A percentile compares a stretch with the other conserved stretches of the same genome.
phyloP scores from a whole-genome alignment of 2,329 filamentous ascomycete genomes.

The Xylariaceae sp. region DNA sequence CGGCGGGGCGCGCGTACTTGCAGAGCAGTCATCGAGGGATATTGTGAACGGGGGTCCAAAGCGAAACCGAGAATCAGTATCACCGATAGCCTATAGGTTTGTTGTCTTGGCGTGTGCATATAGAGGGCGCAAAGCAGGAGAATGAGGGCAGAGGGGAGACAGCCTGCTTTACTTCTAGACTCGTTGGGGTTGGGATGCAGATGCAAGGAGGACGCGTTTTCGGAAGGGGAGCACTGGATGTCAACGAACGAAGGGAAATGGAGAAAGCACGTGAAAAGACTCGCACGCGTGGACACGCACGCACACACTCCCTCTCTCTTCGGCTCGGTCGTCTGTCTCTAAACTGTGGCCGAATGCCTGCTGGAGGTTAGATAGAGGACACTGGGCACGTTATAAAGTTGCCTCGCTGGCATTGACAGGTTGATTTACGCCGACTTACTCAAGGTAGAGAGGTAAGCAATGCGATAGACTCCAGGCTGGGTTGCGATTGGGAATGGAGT shows the following conservation, averaged over 20 bases:
- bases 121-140: neutral
- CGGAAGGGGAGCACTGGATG: neutral
- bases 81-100: neutral
- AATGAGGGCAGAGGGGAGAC: neutral
- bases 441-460: neutral
- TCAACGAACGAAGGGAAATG: neutral
- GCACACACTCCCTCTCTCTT: neutral
- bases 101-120: neutral
- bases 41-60: neutral
- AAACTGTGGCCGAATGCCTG: neutral
- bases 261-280: constrained; percentile 13
- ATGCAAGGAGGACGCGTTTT: neutral
- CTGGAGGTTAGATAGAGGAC: neutral
- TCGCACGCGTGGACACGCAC: neutral
- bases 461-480: neutral
- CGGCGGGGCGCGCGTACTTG: constrained; percentile 16
- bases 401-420: neutral
- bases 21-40: neutral
- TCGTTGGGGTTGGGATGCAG: constrained; percentile 6
- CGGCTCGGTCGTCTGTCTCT: too few relatives aligned
- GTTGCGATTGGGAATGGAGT: neutral
- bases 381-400: neutral
- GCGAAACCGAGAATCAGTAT: constrained; percentile 1
- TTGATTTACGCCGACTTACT: neutral
- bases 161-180: constrained; percentile 3